Evolutionary conservation across 1,139 yeast species (phyloP).

Genomic region (Debaryomycetaceae sp.): DNA sequence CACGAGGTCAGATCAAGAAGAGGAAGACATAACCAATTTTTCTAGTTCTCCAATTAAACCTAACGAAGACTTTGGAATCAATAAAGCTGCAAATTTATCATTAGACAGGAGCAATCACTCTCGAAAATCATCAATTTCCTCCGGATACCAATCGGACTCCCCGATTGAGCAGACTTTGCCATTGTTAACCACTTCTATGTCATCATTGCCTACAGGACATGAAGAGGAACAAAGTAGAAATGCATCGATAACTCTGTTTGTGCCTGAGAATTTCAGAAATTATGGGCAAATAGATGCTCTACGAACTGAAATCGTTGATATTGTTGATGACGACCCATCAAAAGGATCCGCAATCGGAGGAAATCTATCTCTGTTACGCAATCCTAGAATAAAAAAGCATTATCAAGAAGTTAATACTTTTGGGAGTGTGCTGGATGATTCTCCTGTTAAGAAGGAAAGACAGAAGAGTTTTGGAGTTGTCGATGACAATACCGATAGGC

Average conservation of each 20-base stretch:
- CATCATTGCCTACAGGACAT: conserved; percentile 19
- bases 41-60: conserved; percentile 9
- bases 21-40: conserved; percentile 19
- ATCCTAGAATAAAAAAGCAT: conserved; percentile 36
- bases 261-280: not conserved
- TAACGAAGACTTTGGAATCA: not conserved
- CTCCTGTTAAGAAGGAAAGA: conserved; percentile 6
- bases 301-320: conserved; percentile 19
- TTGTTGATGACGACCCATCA: conserved; percentile 26
- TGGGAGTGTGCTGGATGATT: not conserved
- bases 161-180: conserved; percentile 42
- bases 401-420: conserved; percentile 15
- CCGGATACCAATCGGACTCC: conserved; percentile 16
- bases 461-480: conserved; percentile 29
- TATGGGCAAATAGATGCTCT: conserved; percentile 11
- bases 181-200: conserved; percentile 28
- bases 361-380: conserved; percentile 26
- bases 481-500: conserved; percentile 7
- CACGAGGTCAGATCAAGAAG: conserved; percentile 6
- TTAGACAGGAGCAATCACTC: conserved; percentile 1
- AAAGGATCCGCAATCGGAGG: conserved; percentile 19
- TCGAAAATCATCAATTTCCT: conserved; percentile 22
- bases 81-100: conserved; percentile 1
- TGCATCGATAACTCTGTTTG: conserved; percentile 17
- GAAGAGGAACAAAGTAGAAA: conserved; percentile 10